Evolutionary conservation across 2,329 filamentous ascomycete species (phyloP).

Genomic region (Cordyceps cicadae): DNA sequence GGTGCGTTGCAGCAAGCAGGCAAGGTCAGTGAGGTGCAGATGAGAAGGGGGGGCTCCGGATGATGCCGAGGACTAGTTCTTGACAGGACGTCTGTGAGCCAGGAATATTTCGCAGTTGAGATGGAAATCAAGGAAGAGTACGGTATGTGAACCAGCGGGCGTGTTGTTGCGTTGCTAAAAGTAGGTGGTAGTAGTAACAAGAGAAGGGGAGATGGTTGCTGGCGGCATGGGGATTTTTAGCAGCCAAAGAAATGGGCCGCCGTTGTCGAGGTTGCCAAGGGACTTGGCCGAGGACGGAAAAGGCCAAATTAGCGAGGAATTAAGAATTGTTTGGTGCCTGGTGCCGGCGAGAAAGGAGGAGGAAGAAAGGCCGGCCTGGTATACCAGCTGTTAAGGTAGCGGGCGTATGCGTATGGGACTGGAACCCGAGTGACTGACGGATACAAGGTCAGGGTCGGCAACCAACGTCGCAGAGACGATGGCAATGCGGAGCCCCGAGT

Average conservation of each 20-base stretch:
- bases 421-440: neutral
- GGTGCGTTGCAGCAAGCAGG: neutral
- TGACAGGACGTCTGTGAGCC: neutral
- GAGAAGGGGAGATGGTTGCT: neutral
- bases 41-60: neutral
- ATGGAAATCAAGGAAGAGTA: neutral
- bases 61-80: neutral
- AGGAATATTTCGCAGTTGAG: neutral
- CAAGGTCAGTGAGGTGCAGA: neutral
- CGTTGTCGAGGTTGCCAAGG: conserved; percentile 9
- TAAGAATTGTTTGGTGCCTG: neutral
- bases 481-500: conserved; percentile 7
- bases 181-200: neutral
- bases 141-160: neutral
- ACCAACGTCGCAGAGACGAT: conserved; percentile 13
- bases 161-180: neutral
- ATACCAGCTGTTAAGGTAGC: neutral
- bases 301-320: neutral
- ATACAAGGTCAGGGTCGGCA: neutral
- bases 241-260: conserved; percentile 7
- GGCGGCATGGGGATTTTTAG: conserved; percentile 1
- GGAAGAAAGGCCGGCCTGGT: neutral
- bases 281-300: neutral
- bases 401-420: too few species aligned
- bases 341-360: neutral